Evolutionary conservation across 768 basidiomycete genomes (phyloP).

Genomic region (Terana coerulea): DNA sequence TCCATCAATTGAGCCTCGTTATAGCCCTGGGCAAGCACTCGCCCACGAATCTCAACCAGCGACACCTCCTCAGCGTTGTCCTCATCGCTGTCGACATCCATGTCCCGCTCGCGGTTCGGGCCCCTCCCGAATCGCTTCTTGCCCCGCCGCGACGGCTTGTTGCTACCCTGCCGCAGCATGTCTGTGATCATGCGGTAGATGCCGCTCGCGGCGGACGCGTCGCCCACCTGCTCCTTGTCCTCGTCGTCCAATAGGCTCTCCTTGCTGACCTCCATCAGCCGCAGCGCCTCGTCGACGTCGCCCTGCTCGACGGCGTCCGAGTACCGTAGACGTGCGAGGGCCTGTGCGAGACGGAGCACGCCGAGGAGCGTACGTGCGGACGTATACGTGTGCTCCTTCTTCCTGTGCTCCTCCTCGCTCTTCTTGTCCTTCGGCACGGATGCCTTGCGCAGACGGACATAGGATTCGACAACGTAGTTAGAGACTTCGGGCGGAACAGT

Average conservation of each 20-base stretch:
- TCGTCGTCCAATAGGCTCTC: slow-evolving; percentile 82
- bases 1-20: slow-evolving; percentile 90
- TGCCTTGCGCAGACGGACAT: slow-evolving; percentile 90
- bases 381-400: slow-evolving; percentile 90
- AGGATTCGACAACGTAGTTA: slow-evolving; percentile 90
- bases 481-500: slow-evolving; percentile 88
- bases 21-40: slow-evolving; percentile 83
- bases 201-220: slow-evolving; percentile 76
- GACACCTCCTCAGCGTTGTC: slow-evolving; percentile 62
- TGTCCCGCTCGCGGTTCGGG: slow-evolving; percentile 64
- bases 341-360: slow-evolving; percentile 91
- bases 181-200: slow-evolving; percentile 90
- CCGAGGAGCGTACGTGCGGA: slow-evolving; percentile 95
- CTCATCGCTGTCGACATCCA: slow-evolving; percentile 54
- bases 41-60: slow-evolving; percentile 83
- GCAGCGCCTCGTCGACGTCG: slow-evolving; percentile 95
- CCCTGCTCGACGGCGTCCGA: slow-evolving; percentile 72
- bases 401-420: slow-evolving; percentile 73
- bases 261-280: slow-evolving; percentile 96
- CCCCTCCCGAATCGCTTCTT: slow-evolving; percentile 61
- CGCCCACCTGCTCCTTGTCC: slow-evolving; percentile 56
- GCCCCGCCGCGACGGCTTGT: slow-evolving; percentile 11
- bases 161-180: slow-evolving; percentile 4
- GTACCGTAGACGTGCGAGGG: slow-evolving; percentile 88
- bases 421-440: slow-evolving; percentile 60